Conservation (phyloP, 2,329 filamentous ascomycete species). For the Xylaria sp. region DNA sequence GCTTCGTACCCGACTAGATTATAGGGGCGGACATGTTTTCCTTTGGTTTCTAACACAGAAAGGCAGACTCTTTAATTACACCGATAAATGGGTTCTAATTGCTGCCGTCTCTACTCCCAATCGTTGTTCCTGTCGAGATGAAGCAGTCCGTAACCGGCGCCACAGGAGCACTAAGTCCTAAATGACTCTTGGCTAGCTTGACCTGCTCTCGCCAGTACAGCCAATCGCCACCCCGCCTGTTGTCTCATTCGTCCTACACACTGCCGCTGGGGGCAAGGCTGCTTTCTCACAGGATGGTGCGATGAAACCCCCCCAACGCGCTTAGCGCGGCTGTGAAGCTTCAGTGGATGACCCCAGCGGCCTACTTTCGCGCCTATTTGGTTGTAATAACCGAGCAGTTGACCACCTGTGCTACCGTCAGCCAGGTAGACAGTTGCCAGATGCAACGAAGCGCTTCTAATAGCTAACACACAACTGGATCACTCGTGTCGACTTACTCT, state of each 20-base stretch:
- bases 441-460: slow-evolving; percentile 16
- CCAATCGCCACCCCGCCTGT: slow-evolving; percentile 20
- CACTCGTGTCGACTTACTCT: slow-evolving; percentile 3
- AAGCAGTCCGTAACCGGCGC: slow-evolving; percentile 19
- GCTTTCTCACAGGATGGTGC: slow-evolving; percentile 22
- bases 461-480: slow-evolving; percentile 2
- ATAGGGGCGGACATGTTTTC: background rate
- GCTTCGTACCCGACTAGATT: background rate
- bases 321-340: slow-evolving; percentile 42
- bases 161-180: slow-evolving; percentile 34
- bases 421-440: background rate
- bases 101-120: slow-evolving; percentile 45
- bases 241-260: slow-evolving; percentile 30
- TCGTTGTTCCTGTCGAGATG: slow-evolving; percentile 34
- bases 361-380: slow-evolving; percentile 23
- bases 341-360: slow-evolving; percentile 28
- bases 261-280: slow-evolving; percentile 38
- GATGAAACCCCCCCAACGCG: slow-evolving; percentile 38
- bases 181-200: slow-evolving; percentile 41
- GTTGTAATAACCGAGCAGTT: slow-evolving; percentile 24
- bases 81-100: slow-evolving; percentile 46
- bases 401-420: slow-evolving; percentile 27
- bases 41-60: background rate
- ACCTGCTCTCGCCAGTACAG: slow-evolving; percentile 27
- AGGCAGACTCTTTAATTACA: slow-evolving; percentile 47